A percentile compares a stretch with the other conserved stretches of the same genome.
phyloP scores from a whole-genome alignment of 2,329 filamentous ascomycete species.

The Scedosporium dehoogii region DNA sequence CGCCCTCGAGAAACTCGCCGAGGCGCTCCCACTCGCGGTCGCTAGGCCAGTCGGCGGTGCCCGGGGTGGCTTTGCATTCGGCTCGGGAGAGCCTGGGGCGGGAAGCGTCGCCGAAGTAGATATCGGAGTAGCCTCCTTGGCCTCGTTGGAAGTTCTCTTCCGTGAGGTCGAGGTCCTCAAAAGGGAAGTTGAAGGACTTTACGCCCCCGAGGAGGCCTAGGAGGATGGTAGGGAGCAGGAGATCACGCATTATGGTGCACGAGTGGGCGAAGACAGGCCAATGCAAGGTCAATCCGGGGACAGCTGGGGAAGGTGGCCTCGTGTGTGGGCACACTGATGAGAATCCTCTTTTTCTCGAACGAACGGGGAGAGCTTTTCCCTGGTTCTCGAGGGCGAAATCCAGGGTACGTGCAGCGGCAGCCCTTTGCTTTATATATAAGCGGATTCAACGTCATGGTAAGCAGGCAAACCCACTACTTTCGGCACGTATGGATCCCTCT shows the following conservation, averaged over 20 bases:
- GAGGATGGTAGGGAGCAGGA: background rate
- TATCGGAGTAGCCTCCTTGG: background rate
- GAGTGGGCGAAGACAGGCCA: background rate
- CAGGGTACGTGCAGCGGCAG: background rate
- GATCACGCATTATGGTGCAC: background rate
- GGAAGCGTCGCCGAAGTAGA: constrained; percentile 2
- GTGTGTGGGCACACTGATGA: background rate
- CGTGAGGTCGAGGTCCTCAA: constrained; percentile 4
- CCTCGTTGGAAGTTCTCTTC: background rate
- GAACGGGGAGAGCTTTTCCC: background rate
- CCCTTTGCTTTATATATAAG: background rate
- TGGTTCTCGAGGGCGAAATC: background rate
- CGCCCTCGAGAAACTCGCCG: constrained; percentile 19
- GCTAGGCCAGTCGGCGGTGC: constrained; percentile 18
- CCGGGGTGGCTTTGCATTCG: constrained; percentile 20
- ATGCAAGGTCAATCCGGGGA: background rate
- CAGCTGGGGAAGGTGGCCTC: background rate
- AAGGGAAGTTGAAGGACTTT: constrained; percentile 3
- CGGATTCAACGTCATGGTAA: background rate
- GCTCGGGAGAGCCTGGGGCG: background rate
- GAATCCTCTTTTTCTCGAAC: background rate
- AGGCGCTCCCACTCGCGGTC: constrained; percentile 19
- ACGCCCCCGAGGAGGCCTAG: background rate
- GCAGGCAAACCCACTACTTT: background rate
- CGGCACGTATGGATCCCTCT: background rate